phyloP scores from a whole-genome alignment of 1,284 basidiomycete genomes.

The Pyrrhoderma noxium region DNA sequence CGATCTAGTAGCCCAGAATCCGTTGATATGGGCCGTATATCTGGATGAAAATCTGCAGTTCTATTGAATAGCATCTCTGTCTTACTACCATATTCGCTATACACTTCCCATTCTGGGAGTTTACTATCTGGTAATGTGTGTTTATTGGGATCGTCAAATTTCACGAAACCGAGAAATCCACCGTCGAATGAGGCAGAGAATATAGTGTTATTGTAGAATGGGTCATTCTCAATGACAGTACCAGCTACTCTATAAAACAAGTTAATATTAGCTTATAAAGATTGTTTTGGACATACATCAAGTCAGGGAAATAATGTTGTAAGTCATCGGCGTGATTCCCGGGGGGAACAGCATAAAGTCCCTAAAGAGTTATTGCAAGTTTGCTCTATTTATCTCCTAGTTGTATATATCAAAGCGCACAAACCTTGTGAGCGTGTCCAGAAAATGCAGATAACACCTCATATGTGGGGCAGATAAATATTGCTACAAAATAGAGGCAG shows the following conservation, averaged over 20 bases:
- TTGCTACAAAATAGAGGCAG: conserved; percentile 21
- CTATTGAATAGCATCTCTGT: conserved; percentile 27
- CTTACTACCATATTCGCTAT: conserved; percentile 17
- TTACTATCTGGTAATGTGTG: conserved; percentile 28
- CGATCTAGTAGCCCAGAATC: conserved; percentile 5
- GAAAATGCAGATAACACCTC: conserved; percentile 25
- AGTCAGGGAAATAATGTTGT: conserved; percentile 27
- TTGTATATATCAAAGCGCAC: not conserved
- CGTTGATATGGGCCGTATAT: conserved; percentile 8
- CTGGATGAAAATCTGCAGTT: conserved; percentile 12
- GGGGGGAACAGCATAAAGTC: conserved; percentile 28
- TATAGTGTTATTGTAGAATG: conserved; percentile 29
- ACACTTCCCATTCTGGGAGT: conserved; percentile 27
- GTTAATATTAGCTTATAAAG: too few species aligned
- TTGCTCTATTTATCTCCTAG: not conserved
- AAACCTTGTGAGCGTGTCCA: conserved; percentile 11
- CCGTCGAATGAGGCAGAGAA: conserved; percentile 36
- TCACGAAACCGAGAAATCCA: conserved; percentile 33
- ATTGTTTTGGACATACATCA: not conserved
- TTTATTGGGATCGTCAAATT: conserved; percentile 31
- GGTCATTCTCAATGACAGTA: conserved; percentile 13
- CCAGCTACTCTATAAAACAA: too few species aligned
- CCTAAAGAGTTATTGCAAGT: conserved; percentile 27
- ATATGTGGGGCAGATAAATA: conserved; percentile 31
- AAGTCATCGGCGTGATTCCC: conserved; percentile 26